A percentile compares a stretch with the other conserved stretches of the same genome.
phyloP scores from a whole-genome alignment of 169 alveolate species.

The Eimeria maxima region DNA sequence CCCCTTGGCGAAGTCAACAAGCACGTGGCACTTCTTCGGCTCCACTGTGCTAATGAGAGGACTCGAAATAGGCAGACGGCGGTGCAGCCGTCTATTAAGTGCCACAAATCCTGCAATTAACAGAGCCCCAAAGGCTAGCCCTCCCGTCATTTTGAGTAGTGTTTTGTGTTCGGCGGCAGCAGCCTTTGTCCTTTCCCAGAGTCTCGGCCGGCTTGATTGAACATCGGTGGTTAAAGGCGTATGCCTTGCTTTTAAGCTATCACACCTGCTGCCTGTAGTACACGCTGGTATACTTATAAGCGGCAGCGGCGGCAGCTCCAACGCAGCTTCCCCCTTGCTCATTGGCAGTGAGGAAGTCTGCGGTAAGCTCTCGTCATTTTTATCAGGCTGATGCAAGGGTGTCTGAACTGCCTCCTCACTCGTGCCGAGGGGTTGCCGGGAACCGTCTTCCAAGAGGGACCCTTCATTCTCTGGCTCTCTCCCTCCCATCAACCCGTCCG shows the following conservation, averaged over 20 bases:
- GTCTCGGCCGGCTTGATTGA: neutral
- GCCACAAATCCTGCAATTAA: neutral
- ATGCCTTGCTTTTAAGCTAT: neutral
- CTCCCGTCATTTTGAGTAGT: slow-evolving; percentile 44
- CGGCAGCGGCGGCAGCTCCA: slow-evolving; percentile 21
- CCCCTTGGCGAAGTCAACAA: slow-evolving; percentile 38
- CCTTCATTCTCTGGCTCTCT: neutral
- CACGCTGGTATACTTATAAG: neutral
- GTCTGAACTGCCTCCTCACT: neutral
- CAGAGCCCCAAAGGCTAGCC: neutral
- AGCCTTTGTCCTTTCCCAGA: slow-evolving; percentile 45
- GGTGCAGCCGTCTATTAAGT: neutral
- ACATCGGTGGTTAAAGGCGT: neutral
- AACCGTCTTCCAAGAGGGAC: neutral
- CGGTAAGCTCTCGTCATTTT: neutral
- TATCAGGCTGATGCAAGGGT: neutral
- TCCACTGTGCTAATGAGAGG: slow-evolving; percentile 47
- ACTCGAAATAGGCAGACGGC: slow-evolving; percentile 46
- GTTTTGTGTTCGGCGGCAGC: slow-evolving; percentile 30
- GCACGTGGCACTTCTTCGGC: slow-evolving; percentile 33
- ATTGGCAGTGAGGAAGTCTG: neutral
- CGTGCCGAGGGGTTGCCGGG: neutral
- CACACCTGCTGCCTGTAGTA: neutral
- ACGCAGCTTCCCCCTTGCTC: neutral
- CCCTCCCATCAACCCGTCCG: neutral